Evolutionary conservation across 306 rosid species (phyloP), one percentile per base, ranked within the genome.

Genomic region (Begonia loranthoides): DNA sequence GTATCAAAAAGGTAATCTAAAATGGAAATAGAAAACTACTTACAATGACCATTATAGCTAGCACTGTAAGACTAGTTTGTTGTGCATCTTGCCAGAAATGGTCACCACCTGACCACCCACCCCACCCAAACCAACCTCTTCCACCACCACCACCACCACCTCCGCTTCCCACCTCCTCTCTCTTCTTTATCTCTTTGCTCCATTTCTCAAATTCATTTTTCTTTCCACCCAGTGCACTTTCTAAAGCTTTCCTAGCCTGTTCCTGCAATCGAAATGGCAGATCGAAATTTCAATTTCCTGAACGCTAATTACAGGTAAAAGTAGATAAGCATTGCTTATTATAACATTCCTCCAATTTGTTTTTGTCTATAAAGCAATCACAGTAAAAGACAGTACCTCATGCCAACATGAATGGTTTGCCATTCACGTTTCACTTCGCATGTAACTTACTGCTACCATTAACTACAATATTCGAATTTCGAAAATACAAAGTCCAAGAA

Each of bases 81-180:
- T 70, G 81, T 10, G 88, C 86, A 76, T 90, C 99, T 63, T 47
- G 86, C 99, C 99, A 82, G 66, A 90, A 90, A 58, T 74, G 71
- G 54, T 78, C 99, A n/a, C 66, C 99, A 49, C 70, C 79, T 17
- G 76, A 82, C 99, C 99, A 90, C 45, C 99, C 14, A 44, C 95
- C 94, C 73, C 80, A 78, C 8, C 97, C 95, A 51, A 86, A 80
- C 99, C 99, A 80, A 54, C 99, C 95, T 57, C 97, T 85, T 52
- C 95, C 94, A 51, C 99, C 95, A n/a, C 68, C 94, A 51, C 99
- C 95, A n/a, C 68, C 17, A 14, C 59, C 66, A 28, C 82, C 79
- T 4, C 94, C 87, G n/a, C 94, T 93, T 40, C 93, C 83, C 12
- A 49, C 56, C 66, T 90, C 95, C 76, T 86, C 95, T 65, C 94